phyloP scores from a whole-genome alignment of 306 rosid genomes.

The Glycine latifolia region DNA sequence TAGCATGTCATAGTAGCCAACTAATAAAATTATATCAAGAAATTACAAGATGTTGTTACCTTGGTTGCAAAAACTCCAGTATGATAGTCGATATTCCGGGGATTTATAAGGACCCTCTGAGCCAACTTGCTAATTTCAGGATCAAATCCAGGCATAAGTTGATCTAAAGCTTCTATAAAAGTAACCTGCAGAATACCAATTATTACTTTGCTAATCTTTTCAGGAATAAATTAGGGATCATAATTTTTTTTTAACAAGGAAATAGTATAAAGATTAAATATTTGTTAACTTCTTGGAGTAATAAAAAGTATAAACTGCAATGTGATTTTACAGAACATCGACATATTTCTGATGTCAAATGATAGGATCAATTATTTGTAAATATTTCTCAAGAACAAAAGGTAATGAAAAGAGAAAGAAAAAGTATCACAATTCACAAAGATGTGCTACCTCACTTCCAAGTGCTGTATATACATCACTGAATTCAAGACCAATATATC shows the following conservation, averaged over 20 bases:
- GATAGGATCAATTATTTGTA: constrained; percentile 25
- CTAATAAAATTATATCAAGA: constrained; percentile 31
- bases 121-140: constrained; percentile 99
- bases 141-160: constrained; percentile 99
- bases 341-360: constrained; percentile 27
- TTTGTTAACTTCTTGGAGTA: constrained; percentile 1
- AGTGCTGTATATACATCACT: constrained; percentile 99
- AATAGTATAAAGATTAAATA: constrained; percentile 26
- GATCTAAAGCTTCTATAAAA: constrained; percentile 94
- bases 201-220: constrained; percentile 32
- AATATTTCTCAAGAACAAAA: constrained; percentile 27
- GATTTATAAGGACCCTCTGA: constrained; percentile 92
- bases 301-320: background rate
- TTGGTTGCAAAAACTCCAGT: constrained; percentile 96
- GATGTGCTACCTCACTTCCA: constrained; percentile 88
- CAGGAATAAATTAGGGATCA: constrained; percentile 21
- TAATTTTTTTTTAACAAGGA: constrained; percentile 20
- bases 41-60: constrained; percentile 61
- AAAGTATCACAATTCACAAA: constrained; percentile 11
- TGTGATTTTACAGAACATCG: background rate
- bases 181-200: constrained; percentile 77
- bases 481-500: constrained; percentile 98
- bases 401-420: constrained; percentile 27
- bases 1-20: constrained; percentile 33
- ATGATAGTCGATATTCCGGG: constrained; percentile 89